Evolutionary conservation across 768 basidiomycete species (phyloP).

Genomic region (Cubamyces sp.): DNA sequence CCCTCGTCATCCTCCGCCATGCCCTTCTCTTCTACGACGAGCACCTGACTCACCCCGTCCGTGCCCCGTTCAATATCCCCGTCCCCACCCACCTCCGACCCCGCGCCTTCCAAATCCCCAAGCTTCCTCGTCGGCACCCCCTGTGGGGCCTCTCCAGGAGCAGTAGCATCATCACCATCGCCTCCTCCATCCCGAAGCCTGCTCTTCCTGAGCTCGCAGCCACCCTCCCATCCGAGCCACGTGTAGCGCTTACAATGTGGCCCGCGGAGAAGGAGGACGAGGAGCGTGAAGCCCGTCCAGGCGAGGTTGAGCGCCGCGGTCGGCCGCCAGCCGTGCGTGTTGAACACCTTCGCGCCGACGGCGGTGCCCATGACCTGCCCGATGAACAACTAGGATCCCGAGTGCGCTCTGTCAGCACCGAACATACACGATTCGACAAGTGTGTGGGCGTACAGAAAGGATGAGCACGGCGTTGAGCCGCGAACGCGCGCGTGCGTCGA

Average conservation of each 20-base stretch:
- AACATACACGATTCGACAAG: too few relatives aligned
- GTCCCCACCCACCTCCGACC: too few relatives aligned
- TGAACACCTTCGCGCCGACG: slow-evolving; percentile 72
- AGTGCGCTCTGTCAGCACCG: too few relatives aligned
- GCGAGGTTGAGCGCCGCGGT: slow-evolving; percentile 64
- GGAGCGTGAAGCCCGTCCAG: slow-evolving; percentile 57
- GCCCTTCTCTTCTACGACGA: too few relatives aligned
- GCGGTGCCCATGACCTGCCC: slow-evolving; percentile 86
- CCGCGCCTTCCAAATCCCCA: too few relatives aligned
- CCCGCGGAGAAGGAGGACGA: slow-evolving; percentile 65
- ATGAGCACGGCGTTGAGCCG: slow-evolving; percentile 79
- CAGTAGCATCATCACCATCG: too few relatives aligned
- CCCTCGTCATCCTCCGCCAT: too few relatives aligned
- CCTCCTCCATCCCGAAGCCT: slow-evolving; percentile 3
- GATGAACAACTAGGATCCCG: slow-evolving; percentile 55
- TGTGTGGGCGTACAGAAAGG: slow-evolving; percentile 66
- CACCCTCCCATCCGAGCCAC: slow-evolving; percentile 71
- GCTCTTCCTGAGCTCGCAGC: slow-evolving; percentile 32
- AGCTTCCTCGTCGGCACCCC: too few relatives aligned
- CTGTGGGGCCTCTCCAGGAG: too few relatives aligned
- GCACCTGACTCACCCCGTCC: too few relatives aligned
- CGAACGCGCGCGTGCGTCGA: slow-evolving; percentile 37
- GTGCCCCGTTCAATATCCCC: too few relatives aligned
- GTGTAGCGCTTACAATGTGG: slow-evolving; percentile 60
- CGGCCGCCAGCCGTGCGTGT: slow-evolving; percentile 70